A percentile compares a stretch with the other conserved stretches of the same genome.
phyloP scores from a whole-genome alignment of 768 basidiomycete species.

The Amanita exitialis region DNA sequence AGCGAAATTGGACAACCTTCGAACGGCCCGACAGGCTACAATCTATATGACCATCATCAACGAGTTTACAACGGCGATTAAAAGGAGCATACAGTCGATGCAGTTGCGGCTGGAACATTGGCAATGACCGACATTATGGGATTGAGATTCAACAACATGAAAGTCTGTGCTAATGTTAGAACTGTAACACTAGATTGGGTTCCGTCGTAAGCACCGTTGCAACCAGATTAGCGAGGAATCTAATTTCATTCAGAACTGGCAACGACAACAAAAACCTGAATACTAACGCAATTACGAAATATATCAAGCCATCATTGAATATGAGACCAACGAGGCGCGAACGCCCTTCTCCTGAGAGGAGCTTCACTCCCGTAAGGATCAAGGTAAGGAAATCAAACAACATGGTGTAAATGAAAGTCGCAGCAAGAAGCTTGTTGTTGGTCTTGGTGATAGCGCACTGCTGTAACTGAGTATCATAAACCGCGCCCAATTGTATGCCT shows the following conservation, averaged over 20 bases:
- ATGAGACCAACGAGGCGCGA: slow-evolving; percentile 54
- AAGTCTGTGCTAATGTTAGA: slow-evolving; percentile 21
- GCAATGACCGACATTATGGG: slow-evolving; percentile 67
- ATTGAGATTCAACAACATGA: slow-evolving; percentile 62
- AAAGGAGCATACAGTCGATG: slow-evolving; percentile 42
- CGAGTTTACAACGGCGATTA: not conserved
- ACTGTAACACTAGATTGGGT: not conserved
- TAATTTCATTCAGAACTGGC: slow-evolving; percentile 14
- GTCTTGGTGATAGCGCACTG: slow-evolving; percentile 54
- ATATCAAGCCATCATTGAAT: slow-evolving; percentile 65
- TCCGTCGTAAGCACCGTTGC: slow-evolving; percentile 40
- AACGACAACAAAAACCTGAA: not conserved
- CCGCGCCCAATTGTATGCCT: slow-evolving; percentile 54
- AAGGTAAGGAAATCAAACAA: slow-evolving; percentile 58
- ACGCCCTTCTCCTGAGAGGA: slow-evolving; percentile 33
- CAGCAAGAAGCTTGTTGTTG: slow-evolving; percentile 48
- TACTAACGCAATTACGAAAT: slow-evolving; percentile 61
- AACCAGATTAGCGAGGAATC: slow-evolving; percentile 58
- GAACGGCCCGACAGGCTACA: slow-evolving; percentile 50
- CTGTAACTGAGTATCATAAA: slow-evolving; percentile 30
- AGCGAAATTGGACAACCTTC: slow-evolving; percentile 52
- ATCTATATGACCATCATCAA: slow-evolving; percentile 30
- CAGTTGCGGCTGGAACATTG: slow-evolving; percentile 64
- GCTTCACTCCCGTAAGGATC: slow-evolving; percentile 50
- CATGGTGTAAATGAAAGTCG: slow-evolving; percentile 70